Conservation (phyloP, 306 rosid genomes). For the Quercus ilex region DNA sequence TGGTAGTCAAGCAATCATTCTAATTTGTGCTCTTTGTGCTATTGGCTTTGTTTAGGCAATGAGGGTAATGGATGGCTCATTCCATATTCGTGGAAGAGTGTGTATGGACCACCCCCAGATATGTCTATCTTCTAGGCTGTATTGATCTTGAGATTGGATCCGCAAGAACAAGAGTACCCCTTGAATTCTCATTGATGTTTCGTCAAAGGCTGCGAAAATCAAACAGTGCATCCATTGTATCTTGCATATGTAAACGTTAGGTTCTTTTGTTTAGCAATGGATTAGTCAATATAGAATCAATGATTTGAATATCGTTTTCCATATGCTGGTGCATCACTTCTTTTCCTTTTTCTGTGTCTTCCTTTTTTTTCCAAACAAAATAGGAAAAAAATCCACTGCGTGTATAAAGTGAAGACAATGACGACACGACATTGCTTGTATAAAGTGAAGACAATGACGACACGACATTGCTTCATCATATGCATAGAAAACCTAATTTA, state of each 20-base stretch:
- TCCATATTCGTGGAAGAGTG: slow-evolving; percentile 78
- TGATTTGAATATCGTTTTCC: background rate
- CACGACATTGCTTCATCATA: no score
- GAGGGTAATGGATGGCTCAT: slow-evolving; percentile 53
- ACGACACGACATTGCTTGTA: no score
- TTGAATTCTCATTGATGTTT: background rate
- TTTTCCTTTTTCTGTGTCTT: no score
- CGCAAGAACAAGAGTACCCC: background rate
- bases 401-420: no score
- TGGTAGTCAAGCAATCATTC: background rate
- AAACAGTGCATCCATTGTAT: background rate
- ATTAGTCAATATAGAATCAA: background rate
- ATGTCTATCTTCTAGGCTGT: slow-evolving; percentile 58
- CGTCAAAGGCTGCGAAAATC: background rate
- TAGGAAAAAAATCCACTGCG: no score
- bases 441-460: no score
- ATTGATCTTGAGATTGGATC: background rate
- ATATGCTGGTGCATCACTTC: background rate
- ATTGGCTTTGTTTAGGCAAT: slow-evolving; percentile 37
- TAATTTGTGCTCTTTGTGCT: slow-evolving; percentile 6
- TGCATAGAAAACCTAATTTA: no score
- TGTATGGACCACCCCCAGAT: slow-evolving; percentile 90
- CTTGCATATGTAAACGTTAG: background rate
- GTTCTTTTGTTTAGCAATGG: background rate
- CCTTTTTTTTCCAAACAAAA: no score